A percentile compares a stretch with the other conserved stretches of the same genome.
These are phyloP conservation scores for Cytospora piceae DNA, from an alignment of 2,329 filamentous ascomycete species.

Conservation along the genomic window DNA sequence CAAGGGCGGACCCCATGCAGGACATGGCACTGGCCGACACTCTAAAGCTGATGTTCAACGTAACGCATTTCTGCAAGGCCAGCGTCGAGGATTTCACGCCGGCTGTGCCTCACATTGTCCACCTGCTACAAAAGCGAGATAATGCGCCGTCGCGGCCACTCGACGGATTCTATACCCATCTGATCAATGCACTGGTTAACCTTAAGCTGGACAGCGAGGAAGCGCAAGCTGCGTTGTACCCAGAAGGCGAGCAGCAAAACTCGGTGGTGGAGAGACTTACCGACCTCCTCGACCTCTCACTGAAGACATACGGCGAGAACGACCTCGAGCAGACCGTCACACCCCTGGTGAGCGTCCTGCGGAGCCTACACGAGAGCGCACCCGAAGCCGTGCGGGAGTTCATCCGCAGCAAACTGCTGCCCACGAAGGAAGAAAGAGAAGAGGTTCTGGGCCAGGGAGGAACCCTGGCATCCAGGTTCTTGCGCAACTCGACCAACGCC, in stretches of 20 bases:
- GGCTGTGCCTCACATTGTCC: constrained; percentile 70
- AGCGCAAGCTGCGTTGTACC: constrained; percentile 64
- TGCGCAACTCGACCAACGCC: constrained; percentile 77
- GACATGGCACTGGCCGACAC: constrained; percentile 83
- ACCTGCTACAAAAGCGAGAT: constrained; percentile 65
- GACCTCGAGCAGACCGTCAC: constrained; percentile 75
- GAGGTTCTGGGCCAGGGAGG: constrained; percentile 76
- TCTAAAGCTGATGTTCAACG: constrained; percentile 86
- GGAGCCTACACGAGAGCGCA: constrained; percentile 71
- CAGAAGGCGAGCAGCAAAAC: constrained; percentile 58
- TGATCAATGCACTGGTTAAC: constrained; percentile 83
- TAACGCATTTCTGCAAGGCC: constrained; percentile 74
- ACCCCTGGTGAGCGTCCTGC: constrained; percentile 75
- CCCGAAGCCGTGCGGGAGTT: constrained; percentile 63
- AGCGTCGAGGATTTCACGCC: constrained; percentile 65
- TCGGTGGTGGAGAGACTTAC: constrained; percentile 68
- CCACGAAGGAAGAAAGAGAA: constrained; percentile 74
- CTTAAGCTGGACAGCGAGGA: constrained; percentile 67
- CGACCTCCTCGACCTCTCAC: constrained; percentile 69
- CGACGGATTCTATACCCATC: constrained; percentile 69
- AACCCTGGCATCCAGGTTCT: constrained; percentile 74
- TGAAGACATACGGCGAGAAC: constrained; percentile 63
- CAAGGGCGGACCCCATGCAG: constrained; percentile 61
- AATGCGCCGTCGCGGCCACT: constrained; percentile 68
- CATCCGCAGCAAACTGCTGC: constrained; percentile 72